These are phyloP conservation scores for Eleusine coracana DNA, from an alignment of 176 grass and related monocot genomes.

Conservation along the genomic window DNA sequence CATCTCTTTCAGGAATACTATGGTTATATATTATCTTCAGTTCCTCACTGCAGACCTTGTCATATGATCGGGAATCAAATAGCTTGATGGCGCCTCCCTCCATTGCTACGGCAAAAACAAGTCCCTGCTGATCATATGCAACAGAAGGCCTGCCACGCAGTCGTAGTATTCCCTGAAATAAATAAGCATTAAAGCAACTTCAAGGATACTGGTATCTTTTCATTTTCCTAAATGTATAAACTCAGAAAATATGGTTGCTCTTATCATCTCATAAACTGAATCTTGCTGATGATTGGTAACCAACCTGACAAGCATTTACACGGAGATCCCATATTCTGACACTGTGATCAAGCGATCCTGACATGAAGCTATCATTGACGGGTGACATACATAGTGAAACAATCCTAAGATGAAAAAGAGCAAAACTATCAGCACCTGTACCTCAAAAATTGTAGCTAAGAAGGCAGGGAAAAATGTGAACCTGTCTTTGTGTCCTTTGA, in stretches of 20 bases:
- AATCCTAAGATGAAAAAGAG: constrained; percentile 58
- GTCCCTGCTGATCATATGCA: constrained; percentile 99
- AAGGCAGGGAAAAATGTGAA: background rate
- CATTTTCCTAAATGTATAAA: constrained; percentile 30
- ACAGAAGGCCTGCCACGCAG: constrained; percentile 94
- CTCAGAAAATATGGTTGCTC: constrained; percentile 11
- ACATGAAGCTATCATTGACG: constrained; percentile 98
- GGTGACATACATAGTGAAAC: constrained; percentile 96
- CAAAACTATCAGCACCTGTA: constrained; percentile 9
- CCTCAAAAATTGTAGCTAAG: constrained; percentile 11
- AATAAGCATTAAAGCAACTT: constrained; percentile 45
- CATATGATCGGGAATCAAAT: constrained; percentile 96
- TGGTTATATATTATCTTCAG: constrained; percentile 14
- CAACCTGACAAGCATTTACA: constrained; percentile 98
- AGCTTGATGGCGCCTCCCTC: constrained; percentile 98
- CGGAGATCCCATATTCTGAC: constrained; percentile 98
- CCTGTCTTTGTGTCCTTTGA: constrained; percentile 99
- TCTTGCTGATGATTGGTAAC: too few species aligned
- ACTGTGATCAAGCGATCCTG: constrained; percentile 92
- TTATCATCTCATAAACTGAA: constrained; percentile 4
- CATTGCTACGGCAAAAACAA: constrained; percentile 98
- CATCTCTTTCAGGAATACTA: constrained; percentile 9
- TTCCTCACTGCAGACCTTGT: constrained; percentile 65
- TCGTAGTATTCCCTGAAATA: constrained; percentile 76
- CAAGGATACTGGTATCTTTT: constrained; percentile 33